Evolutionary conservation across 176 grass and related monocot species (phyloP).

Genomic region (Areca catechu): DNA sequence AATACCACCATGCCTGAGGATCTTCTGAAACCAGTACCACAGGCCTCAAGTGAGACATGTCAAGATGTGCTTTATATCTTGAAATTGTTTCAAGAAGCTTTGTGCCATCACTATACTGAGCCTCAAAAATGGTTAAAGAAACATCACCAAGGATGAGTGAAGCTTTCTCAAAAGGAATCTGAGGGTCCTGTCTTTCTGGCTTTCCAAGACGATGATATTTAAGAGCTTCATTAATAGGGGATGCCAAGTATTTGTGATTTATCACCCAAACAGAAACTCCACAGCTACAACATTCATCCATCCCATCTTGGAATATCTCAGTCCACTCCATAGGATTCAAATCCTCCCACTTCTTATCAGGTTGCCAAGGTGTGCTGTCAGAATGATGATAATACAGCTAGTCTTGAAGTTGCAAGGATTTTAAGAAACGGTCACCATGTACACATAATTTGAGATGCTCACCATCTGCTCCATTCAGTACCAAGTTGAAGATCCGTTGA

Average conservation of each 20-base stretch:
- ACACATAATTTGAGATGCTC: no score
- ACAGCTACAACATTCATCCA: conserved; percentile 35
- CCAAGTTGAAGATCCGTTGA: no score
- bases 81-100: conserved; percentile 95
- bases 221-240: conserved; percentile 94
- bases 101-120: conserved; percentile 90
- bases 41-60: conserved; percentile 93
- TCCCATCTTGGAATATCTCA: conserved; percentile 92
- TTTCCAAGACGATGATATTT: conserved; percentile 95
- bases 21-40: conserved; percentile 60
- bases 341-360: conserved; percentile 86
- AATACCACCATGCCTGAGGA: conserved; percentile 84
- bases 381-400: conserved; percentile 94
- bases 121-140: conserved; percentile 83
- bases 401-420: conserved; percentile 82
- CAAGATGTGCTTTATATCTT: conserved; percentile 79
- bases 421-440: no score
- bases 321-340: conserved; percentile 76
- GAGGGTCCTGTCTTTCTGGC: conserved; percentile 63
- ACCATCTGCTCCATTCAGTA: no score
- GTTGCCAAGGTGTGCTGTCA: conserved; percentile 63
- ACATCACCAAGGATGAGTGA: conserved; percentile 90
- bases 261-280: conserved; percentile 45
- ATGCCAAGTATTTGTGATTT: conserved; percentile 72
- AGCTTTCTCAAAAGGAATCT: conserved; percentile 77